Percentiles rank a stretch among this genome's conserved stretches.
Conservation (phyloP, 371 early-diverging fungal genomes). For the Circinella minor region DNA sequence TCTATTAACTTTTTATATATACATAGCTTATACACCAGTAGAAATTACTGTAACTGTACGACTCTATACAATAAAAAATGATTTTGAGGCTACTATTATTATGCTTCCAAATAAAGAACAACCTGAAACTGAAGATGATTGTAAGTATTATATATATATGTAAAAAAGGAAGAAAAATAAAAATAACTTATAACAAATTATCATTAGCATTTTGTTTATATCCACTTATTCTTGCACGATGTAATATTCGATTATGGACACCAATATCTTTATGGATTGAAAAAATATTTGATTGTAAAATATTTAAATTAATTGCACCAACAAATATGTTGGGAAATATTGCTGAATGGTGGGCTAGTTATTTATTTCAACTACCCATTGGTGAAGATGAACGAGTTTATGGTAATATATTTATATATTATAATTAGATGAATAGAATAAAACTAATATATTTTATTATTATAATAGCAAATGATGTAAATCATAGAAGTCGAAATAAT, state of each 20-base stretch:
- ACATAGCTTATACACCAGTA: neutral
- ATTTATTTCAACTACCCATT: conserved; percentile 4
- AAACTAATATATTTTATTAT: no score
- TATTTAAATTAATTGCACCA: neutral
- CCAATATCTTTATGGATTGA: neutral
- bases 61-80: neutral
- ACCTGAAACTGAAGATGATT: neutral
- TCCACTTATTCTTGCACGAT: conserved; percentile 4
- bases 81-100: neutral
- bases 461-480: no score
- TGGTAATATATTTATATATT: neutral
- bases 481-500: neutral
- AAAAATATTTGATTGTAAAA: conserved; percentile 6
- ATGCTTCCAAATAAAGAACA: conserved; percentile 1
- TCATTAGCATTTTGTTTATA: neutral
- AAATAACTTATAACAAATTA: neutral
- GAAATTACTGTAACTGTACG: neutral
- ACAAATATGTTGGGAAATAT: neutral
- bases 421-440: neutral
- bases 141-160: neutral
- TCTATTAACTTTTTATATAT: neutral
- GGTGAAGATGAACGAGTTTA: neutral
- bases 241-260: neutral
- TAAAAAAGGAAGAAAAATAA: neutral
- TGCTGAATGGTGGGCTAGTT: conserved; percentile 5